Evolutionary conservation across 179 eudicot species (phyloP).

Genomic region (Heliamphora pulchella): DNA sequence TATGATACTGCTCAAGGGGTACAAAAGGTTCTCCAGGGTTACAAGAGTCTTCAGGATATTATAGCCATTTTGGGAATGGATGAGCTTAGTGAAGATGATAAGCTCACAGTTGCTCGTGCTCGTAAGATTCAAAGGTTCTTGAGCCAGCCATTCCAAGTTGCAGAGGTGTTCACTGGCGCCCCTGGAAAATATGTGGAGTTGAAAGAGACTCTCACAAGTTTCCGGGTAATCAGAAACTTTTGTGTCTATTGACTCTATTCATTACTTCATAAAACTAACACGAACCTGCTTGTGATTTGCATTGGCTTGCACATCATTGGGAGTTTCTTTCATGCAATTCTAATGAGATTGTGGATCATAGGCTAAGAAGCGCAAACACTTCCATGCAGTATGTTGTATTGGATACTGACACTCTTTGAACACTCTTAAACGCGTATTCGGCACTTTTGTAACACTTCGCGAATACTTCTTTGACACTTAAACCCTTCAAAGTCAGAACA

Average conservation of each 20-base stretch:
- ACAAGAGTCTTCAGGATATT: slow-evolving; percentile 47
- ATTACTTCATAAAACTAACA: too few species aligned
- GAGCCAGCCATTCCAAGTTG: slow-evolving; percentile 48
- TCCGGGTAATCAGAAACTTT: slow-evolving; percentile 47
- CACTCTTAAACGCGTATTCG: too few species aligned
- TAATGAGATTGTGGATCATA: neutral
- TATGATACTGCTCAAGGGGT: slow-evolving; percentile 39
- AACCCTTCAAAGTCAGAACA: too few species aligned
- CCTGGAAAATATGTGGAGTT: slow-evolving; percentile 86
- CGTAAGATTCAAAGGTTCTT: slow-evolving; percentile 75
- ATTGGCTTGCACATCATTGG: neutral
- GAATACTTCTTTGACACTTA: too few species aligned
- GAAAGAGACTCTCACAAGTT: slow-evolving; percentile 69
- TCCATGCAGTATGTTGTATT: too few species aligned
- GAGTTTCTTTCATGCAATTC: neutral
- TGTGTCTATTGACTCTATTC: too few species aligned
- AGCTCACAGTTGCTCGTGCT: slow-evolving; percentile 83
- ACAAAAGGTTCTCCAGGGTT: slow-evolving; percentile 35
- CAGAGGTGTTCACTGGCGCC: slow-evolving; percentile 74
- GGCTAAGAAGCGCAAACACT: too few species aligned
- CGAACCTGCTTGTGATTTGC: neutral
- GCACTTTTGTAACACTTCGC: too few species aligned
- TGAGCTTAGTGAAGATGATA: slow-evolving; percentile 92
- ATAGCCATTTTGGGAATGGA: slow-evolving; percentile 79
- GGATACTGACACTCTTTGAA: too few species aligned